Evolutionary conservation across 257 asterid species (phyloP).

Genomic region (Jaltomata sinuosa): DNA sequence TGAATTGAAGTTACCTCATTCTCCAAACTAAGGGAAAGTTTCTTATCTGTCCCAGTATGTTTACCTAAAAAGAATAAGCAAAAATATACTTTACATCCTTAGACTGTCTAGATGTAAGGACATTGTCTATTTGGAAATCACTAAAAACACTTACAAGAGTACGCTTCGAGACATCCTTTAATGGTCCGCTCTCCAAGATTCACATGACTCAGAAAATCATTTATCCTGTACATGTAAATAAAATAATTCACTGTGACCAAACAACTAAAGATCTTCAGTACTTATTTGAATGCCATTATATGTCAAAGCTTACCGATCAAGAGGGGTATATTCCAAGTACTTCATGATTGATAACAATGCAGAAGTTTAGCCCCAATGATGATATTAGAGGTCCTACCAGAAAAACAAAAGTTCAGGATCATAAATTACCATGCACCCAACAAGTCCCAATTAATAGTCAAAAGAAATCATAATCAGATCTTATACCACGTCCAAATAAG

Average conservation of each 20-base stretch:
- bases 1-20: slow-evolving; percentile 52
- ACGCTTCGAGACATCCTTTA: slow-evolving; percentile 85
- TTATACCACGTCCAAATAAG: neutral
- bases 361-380: slow-evolving; percentile 1
- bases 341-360: slow-evolving; percentile 42
- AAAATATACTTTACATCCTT: neutral
- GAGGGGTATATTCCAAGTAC: slow-evolving; percentile 81
- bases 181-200: slow-evolving; percentile 90
- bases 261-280: neutral
- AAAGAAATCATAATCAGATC: neutral
- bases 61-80: slow-evolving; percentile 50
- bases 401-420: neutral
- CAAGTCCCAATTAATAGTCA: neutral
- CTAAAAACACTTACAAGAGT: slow-evolving; percentile 66
- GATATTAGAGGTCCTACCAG: neutral
- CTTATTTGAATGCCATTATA: neutral
- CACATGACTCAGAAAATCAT: slow-evolving; percentile 68
- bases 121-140: neutral
- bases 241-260: neutral
- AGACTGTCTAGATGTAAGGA: neutral
- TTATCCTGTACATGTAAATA: slow-evolving; percentile 38
- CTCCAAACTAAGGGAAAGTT: slow-evolving; percentile 87
- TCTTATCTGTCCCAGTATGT: slow-evolving; percentile 84
- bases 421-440: neutral
- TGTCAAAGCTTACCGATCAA: slow-evolving; percentile 46